A percentile compares a stretch with the other conserved stretches of the same genome.
These are phyloP conservation scores for Naganishia antarctica DNA, from an alignment of 768 basidiomycete species.

Conservation along the genomic window DNA sequence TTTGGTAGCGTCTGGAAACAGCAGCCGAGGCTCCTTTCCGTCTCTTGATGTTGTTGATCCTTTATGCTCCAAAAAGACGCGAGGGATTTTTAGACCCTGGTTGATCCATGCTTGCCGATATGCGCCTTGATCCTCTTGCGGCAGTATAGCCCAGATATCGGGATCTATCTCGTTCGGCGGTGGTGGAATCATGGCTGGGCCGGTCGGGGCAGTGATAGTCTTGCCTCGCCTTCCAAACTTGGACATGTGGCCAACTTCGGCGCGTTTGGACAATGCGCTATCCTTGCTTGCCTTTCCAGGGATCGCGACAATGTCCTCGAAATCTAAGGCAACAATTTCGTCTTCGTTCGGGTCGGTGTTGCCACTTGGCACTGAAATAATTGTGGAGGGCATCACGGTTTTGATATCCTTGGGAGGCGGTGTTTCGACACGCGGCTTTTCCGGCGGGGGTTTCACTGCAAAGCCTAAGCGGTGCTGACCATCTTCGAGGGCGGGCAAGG, in stretches of 20 bases:
- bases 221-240: conserved; percentile 19
- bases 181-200: conserved; percentile 8
- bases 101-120: conserved; percentile 30
- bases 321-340: not conserved
- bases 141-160: conserved; percentile 40
- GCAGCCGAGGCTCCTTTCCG: not conserved
- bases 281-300: conserved; percentile 4
- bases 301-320: not conserved
- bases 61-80: conserved; percentile 5
- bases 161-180: conserved; percentile 41
- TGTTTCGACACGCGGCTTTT: not conserved
- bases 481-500: conserved; percentile 1
- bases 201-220: conserved; percentile 31
- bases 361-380: conserved; percentile 10
- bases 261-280: not conserved
- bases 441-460: not conserved
- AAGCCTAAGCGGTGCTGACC: conserved; percentile 16
- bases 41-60: not conserved
- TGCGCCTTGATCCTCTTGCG: conserved; percentile 36
- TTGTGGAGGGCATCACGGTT: not conserved
- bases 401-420: not conserved
- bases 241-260: not conserved
- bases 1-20: not conserved
- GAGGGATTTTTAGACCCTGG: conserved; percentile 27
- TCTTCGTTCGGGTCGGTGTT: not conserved